Percentiles rank a stretch among this genome's conserved stretches.
Evolutionary conservation across 768 basidiomycete species (phyloP).

Genomic region (Pisolithus albus): DNA sequence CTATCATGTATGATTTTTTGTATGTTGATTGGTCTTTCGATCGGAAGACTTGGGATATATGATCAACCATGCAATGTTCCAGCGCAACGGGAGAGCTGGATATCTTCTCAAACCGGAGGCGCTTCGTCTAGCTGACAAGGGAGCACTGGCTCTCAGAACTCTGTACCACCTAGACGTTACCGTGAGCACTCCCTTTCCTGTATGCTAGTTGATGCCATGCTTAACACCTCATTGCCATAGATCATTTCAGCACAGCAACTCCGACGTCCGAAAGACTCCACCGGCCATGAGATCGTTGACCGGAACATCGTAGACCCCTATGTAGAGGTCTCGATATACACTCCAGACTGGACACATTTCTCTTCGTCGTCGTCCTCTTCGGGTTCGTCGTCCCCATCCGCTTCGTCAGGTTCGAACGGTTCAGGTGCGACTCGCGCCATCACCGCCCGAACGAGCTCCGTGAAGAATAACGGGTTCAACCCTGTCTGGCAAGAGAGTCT

Average conservation of each 20-base stretch:
- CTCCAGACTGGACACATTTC: conserved; percentile 60
- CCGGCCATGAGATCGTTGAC: conserved; percentile 54
- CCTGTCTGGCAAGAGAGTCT: conserved; percentile 76
- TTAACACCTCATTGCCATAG: conserved; percentile 18
- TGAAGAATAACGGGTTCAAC: conserved; percentile 90
- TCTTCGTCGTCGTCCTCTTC: conserved; percentile 12
- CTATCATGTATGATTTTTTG: background rate
- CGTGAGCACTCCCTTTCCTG: conserved; percentile 30
- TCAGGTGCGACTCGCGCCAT: conserved; percentile 38
- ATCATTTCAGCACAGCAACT: conserved; percentile 89
- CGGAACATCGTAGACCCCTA: conserved; percentile 60
- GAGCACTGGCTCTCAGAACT: conserved; percentile 44
- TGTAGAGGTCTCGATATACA: conserved; percentile 72
- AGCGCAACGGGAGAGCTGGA: conserved; percentile 79
- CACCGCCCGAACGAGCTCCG: conserved; percentile 50
- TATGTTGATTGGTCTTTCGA: conserved; percentile 1
- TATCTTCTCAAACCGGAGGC: conserved; percentile 86
- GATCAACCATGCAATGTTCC: conserved; percentile 96
- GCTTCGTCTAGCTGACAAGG: conserved; percentile 60
- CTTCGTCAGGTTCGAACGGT: conserved; percentile 10
- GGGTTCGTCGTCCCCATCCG: background rate
- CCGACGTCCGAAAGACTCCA: conserved; percentile 60
- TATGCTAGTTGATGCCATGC: background rate
- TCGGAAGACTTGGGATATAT: conserved; percentile 76
- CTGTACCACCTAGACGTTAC: conserved; percentile 60